These are phyloP conservation scores for Galerina sulciceps DNA, from an alignment of 768 basidiomycete species.

Conservation along the genomic window DNA sequence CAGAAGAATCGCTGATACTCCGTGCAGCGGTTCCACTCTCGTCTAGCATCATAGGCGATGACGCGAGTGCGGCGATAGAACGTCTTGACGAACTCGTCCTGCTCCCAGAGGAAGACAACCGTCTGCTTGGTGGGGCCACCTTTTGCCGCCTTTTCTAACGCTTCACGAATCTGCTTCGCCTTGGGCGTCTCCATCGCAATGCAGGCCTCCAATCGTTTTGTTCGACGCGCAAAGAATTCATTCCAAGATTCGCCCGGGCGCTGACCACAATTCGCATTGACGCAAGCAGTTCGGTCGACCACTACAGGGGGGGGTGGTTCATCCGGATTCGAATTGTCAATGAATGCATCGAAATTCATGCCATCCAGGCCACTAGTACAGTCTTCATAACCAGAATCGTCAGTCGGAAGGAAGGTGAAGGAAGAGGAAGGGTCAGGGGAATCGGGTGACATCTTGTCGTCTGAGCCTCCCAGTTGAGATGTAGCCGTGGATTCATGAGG, in stretches of 20 bases:
- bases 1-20: neutral
- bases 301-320: too few species aligned
- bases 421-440: too few species aligned
- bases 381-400: too few species aligned
- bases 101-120: neutral
- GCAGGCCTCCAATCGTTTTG: neutral
- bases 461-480: too few species aligned
- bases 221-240: neutral
- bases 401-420: too few species aligned
- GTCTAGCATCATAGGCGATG: neutral
- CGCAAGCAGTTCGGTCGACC: too few species aligned
- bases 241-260: neutral
- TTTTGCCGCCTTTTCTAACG: neutral
- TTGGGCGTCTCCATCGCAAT: neutral
- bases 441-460: too few species aligned
- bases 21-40: neutral
- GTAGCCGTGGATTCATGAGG: too few species aligned
- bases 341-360: too few species aligned
- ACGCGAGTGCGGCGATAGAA: neutral
- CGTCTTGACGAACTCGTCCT: neutral
- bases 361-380: too few species aligned
- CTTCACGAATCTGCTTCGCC: neutral
- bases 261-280: too few species aligned
- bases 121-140: neutral
- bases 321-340: too few species aligned